These are phyloP conservation scores for Myochromella boudieri DNA, from an alignment of 768 basidiomycete species.

Conservation along the genomic window DNA sequence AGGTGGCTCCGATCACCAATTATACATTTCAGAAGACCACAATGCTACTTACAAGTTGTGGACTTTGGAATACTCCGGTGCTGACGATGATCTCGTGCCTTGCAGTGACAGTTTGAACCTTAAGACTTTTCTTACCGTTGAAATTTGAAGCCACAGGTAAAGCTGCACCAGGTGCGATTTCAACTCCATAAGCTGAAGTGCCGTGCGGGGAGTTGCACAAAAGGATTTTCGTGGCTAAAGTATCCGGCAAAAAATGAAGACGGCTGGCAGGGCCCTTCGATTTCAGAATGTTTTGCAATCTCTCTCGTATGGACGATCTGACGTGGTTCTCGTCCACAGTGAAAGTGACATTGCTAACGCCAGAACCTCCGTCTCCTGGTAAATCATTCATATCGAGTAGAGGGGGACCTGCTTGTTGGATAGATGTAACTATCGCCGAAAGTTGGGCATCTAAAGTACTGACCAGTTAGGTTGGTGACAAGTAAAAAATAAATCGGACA, in stretches of 20 bases:
- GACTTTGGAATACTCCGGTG: constrained; percentile 27
- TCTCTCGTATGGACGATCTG: constrained; percentile 26
- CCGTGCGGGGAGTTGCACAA: constrained; percentile 17
- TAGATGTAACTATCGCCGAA: constrained; percentile 18
- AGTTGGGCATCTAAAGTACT: constrained; percentile 23
- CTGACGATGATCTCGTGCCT: constrained; percentile 28
- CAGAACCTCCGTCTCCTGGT: constrained; percentile 18
- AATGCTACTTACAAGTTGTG: constrained; percentile 22
- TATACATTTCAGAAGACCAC: constrained; percentile 28
- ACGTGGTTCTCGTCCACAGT: constrained; percentile 24
- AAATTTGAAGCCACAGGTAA: constrained; percentile 28
- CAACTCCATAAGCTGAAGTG: constrained; percentile 24
- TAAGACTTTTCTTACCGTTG: constrained; percentile 17
- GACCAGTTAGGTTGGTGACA: neutral
- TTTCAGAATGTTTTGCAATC: constrained; percentile 17
- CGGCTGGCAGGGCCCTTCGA: constrained; percentile 8
- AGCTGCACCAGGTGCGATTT: constrained; percentile 22
- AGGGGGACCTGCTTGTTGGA: constrained; percentile 14
- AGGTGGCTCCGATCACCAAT: constrained; percentile 16
- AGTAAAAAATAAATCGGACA: neutral
- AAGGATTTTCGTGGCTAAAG: constrained; percentile 25
- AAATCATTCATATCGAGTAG: constrained; percentile 25
- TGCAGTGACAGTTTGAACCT: constrained; percentile 19
- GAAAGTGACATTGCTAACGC: constrained; percentile 18
- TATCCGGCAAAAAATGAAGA: constrained; percentile 23